Percentiles rank a stretch among this genome's conserved stretches.
phyloP scores from a whole-genome alignment of 1,284 basidiomycete genomes.

The Ceratorhiza oryzae-sativae region DNA sequence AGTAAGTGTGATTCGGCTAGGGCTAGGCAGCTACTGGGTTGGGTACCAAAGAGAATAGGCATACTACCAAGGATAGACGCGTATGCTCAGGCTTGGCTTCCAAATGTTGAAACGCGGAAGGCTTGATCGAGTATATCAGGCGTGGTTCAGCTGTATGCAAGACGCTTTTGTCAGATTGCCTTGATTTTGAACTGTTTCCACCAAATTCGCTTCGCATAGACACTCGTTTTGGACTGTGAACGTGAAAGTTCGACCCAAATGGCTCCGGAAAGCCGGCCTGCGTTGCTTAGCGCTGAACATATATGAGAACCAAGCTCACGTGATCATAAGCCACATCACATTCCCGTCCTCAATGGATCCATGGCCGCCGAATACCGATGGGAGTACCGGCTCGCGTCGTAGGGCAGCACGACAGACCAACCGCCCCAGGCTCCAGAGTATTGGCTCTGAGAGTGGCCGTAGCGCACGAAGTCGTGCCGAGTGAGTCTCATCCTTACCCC shows the following conservation, averaged over 20 bases:
- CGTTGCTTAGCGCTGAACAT: no score
- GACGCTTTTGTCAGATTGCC: not conserved
- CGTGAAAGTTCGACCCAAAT: no score
- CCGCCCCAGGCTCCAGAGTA: constrained; percentile 24
- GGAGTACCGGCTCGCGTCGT: constrained; percentile 9
- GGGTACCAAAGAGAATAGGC: constrained; percentile 6
- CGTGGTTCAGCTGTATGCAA: not conserved
- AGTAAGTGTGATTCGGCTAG: not conserved
- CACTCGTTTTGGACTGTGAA: no score
- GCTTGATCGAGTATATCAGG: not conserved
- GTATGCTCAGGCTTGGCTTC: not conserved
- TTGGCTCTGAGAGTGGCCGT: constrained; percentile 17
- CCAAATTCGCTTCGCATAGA: no score
- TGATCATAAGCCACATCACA: constrained; percentile 21
- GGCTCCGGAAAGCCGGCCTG: no score
- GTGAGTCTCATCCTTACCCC: constrained; percentile 41
- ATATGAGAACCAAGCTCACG: no score
- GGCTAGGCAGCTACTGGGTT: constrained; percentile 13
- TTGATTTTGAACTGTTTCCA: not conserved
- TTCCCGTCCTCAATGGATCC: constrained; percentile 22
- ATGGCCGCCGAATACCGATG: constrained; percentile 12
- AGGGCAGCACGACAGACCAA: not conserved
- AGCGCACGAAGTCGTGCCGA: constrained; percentile 45
- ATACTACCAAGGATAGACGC: not conserved
- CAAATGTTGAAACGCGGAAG: not conserved